These are phyloP conservation scores for Adansonia madagascariensis DNA, from an alignment of 441 rosid genomes.

Conservation along the genomic window DNA sequence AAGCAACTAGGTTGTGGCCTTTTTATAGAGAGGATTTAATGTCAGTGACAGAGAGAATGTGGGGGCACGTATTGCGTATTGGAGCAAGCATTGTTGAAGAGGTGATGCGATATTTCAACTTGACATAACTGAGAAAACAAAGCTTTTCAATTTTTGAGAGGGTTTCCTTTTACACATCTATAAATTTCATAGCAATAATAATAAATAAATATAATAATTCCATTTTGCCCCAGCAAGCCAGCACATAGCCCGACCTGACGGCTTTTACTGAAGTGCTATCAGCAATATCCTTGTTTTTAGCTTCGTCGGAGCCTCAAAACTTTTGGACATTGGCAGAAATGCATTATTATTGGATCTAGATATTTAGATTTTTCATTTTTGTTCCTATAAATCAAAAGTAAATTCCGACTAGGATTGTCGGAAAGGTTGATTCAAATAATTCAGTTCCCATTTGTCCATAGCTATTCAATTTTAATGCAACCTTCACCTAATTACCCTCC, in stretches of 20 bases:
- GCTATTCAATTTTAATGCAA: slow-evolving; percentile 13
- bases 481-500: not conserved
- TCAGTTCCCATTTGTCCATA: not conserved
- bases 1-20: not conserved
- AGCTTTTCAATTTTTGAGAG: not conserved
- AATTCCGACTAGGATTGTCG: not conserved
- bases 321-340: not conserved
- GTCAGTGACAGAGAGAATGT: not conserved
- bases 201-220: not conserved
- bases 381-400: not conserved
- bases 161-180: not conserved
- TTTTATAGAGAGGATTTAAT: slow-evolving; percentile 15
- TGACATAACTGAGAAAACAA: slow-evolving; percentile 20
- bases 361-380: not conserved
- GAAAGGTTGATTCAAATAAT: not conserved
- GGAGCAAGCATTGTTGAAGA: not conserved
- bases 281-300: slow-evolving; percentile 8
- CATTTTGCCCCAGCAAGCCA: not conserved
- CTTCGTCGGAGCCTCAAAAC: not conserved
- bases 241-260: not conserved
- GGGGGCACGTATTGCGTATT: not conserved
- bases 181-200: not conserved
- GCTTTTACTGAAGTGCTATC: not conserved
- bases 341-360: not conserved
- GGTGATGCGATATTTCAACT: not conserved